These are phyloP conservation scores for Capsicum pubescens DNA, from an alignment of 257 asterid species.

Conservation along the genomic window DNA sequence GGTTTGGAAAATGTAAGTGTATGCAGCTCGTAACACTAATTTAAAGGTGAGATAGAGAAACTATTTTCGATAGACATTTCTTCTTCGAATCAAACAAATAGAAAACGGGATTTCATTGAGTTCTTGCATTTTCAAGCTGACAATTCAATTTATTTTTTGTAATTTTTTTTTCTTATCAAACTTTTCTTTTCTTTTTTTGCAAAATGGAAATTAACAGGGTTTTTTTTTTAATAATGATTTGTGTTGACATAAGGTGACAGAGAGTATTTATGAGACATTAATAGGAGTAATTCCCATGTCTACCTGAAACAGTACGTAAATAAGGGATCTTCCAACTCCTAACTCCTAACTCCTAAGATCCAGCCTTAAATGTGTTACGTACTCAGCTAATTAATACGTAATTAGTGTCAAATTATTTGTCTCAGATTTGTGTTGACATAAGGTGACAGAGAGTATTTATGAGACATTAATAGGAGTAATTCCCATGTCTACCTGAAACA, in stretches of 20 bases:
- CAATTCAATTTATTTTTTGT: too few relatives aligned
- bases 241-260: neutral
- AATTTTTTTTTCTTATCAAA: too few relatives aligned
- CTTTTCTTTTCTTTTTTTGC: too few relatives aligned
- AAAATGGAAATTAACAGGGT: too few relatives aligned
- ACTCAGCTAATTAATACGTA: too few relatives aligned
- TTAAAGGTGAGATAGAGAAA: too few relatives aligned
- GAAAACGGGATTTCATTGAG: neutral
- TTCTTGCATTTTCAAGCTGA: neutral
- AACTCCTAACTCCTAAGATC: neutral
- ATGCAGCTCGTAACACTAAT: too few relatives aligned
- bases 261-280: slow-evolving; percentile 9
- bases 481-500: neutral
- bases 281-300: neutral
- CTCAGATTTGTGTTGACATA: neutral
- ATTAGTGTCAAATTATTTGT: too few relatives aligned
- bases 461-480: neutral
- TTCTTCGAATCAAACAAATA: neutral
- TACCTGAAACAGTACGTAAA: neutral
- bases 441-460: neutral
- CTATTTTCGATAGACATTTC: too few relatives aligned
- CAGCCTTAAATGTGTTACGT: too few relatives aligned
- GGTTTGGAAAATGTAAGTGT: too few relatives aligned
- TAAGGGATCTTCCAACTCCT: neutral
- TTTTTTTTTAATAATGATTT: neutral